Evolutionary conservation across 805 yeast genomes (phyloP).

Genomic region (Danielozyma ontarioensis): DNA sequence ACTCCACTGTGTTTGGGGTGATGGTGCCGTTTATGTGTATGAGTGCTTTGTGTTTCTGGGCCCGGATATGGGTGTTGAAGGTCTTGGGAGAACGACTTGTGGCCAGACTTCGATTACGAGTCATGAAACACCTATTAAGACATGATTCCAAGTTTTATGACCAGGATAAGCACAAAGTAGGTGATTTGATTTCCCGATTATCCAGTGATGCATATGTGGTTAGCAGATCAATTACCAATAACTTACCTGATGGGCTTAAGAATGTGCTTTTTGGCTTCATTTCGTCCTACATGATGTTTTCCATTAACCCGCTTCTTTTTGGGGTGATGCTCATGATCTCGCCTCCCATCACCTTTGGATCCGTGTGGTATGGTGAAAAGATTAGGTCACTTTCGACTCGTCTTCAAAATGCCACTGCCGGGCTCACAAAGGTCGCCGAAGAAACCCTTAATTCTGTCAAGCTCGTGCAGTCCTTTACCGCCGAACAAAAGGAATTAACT

Average conservation of each 20-base stretch:
- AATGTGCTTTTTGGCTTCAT: constrained; percentile 38
- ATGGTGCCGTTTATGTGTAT: constrained; percentile 42
- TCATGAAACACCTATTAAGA: constrained; percentile 37
- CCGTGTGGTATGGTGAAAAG: constrained; percentile 42
- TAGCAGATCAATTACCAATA: constrained; percentile 37
- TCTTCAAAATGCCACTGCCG: constrained; percentile 41
- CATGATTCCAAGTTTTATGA: constrained; percentile 41
- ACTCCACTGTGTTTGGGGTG: constrained; percentile 33
- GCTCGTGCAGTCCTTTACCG: constrained; percentile 39
- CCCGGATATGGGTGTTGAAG: constrained; percentile 39
- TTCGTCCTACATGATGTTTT: constrained; percentile 40
- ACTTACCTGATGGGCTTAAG: constrained; percentile 41
- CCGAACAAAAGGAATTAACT: constrained; percentile 36
- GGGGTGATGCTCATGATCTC: constrained; percentile 41
- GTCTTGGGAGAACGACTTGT: constrained; percentile 40
- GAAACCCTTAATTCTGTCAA: constrained; percentile 40
- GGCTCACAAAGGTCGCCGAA: constrained; percentile 38
- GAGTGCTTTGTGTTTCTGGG: constrained; percentile 43
- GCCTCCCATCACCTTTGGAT: constrained; percentile 42
- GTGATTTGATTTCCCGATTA: constrained; percentile 40
- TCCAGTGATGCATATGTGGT: constrained; percentile 45
- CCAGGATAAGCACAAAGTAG: constrained; percentile 40
- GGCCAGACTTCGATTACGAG: constrained; percentile 36
- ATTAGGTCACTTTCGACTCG: constrained; percentile 35
- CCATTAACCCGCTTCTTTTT: constrained; percentile 37